phyloP scores from a whole-genome alignment of 148 eudicot species.

The Rhododendron simsii region DNA sequence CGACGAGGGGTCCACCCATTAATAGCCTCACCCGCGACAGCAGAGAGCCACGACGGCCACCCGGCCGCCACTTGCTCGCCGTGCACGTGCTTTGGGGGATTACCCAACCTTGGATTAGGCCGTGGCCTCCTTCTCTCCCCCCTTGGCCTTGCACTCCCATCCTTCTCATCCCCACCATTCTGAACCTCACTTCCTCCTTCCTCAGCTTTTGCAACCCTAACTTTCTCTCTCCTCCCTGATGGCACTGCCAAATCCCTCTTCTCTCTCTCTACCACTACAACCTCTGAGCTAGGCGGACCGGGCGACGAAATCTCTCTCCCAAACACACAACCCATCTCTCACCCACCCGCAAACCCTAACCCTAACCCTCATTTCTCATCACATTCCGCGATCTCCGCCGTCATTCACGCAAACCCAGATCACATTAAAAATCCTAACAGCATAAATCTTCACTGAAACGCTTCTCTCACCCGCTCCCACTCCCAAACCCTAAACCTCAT shows the following conservation, averaged over 20 bases:
- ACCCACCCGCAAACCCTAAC: constrained; percentile 7
- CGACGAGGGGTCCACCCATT: constrained; percentile 79
- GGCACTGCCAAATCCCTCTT: constrained; percentile 26
- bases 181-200: constrained; percentile 19
- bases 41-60: constrained; percentile 78
- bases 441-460: constrained; percentile 14
- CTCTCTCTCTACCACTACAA: constrained; percentile 34
- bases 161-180: constrained; percentile 36
- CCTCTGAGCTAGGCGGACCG: constrained; percentile 33
- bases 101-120: constrained; percentile 64
- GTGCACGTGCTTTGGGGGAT: constrained; percentile 54
- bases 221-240: constrained; percentile 37
- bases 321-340: constrained; percentile 62
- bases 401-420: constrained; percentile 19
- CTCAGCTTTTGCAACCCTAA: constrained; percentile 10
- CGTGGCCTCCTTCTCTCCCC: constrained; percentile 45
- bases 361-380: constrained; percentile 46
- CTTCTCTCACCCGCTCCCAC: constrained; percentile 18
- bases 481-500: constrained; percentile 29
- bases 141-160: constrained; percentile 29
- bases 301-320: constrained; percentile 45
- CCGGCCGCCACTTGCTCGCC: constrained; percentile 87
- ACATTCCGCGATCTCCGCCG: constrained; percentile 16
- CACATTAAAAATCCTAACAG: neutral
- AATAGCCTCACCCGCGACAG: constrained; percentile 72